Evolutionary conservation across 2,329 filamentous ascomycete genomes (phyloP), one percentile per base, ranked within the genome.

Genomic region (Colletotrichum viniferum): DNA sequence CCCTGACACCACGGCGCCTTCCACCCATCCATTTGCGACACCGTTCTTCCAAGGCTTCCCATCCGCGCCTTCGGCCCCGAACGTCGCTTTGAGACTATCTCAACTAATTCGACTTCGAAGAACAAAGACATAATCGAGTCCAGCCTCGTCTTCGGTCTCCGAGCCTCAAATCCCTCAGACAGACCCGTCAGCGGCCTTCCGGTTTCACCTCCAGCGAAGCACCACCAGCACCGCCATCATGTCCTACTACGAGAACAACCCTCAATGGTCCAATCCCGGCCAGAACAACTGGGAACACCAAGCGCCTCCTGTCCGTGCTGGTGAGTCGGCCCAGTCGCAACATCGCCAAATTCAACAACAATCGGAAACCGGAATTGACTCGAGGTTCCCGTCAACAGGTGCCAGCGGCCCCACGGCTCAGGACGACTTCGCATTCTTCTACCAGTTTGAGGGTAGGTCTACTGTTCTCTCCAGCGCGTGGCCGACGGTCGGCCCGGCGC

Each of bases 381-480:
- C 73, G 66, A 75, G 67, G 60, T 75, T 75, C 62, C 73, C 63
- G 38, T 78, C 80, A 78, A 77, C 84, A 95, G 94, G 94, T 85
- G 92, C 94, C 77, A 95, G 90, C 85, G 96, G 94, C 73, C 93
- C 94, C 66, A 92, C 92, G 78, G 91, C 92, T 70, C 91, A 92
- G 80, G 94, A 96, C 79, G 95, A 97, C 76, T 90, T 91, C 81
- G 95, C 96, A 75, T 98, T 98, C 84, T 92, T 92, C 79, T 93
- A 94, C 83, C 96, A 98, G 86, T 94, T 98, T 85, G 96, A 98
- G 88, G 95, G 95, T 97, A 93, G 84, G 94, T 91, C 67, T 61
- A 55, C 78, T 62, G n/a, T 65, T 36, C 38, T 73, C 62, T 70
- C 71, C 63, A 61, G 66, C 65, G 63, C 69, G 56, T 68, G 69